phyloP scores from a whole-genome alignment of 371 early-diverging fungal species.

The Basidiobolus heterosporus region DNA sequence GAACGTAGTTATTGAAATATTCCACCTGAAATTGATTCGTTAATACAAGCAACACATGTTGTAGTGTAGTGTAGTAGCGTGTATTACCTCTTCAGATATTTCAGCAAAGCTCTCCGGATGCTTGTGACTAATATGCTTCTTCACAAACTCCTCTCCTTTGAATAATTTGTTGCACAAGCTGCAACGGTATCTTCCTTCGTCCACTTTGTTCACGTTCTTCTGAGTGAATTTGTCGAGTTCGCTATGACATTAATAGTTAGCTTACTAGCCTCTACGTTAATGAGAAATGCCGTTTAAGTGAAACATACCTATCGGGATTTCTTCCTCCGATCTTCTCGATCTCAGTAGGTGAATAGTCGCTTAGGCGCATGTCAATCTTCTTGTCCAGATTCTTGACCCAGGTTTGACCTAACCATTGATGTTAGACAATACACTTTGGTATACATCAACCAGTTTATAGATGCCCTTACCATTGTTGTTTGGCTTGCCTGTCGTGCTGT shows the following conservation, averaged over 20 bases:
- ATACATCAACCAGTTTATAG: slow-evolving; percentile 6
- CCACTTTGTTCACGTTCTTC: slow-evolving; percentile 15
- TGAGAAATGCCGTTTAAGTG: too few species aligned
- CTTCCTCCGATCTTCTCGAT: slow-evolving; percentile 61
- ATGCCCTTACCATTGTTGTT: slow-evolving; percentile 17
- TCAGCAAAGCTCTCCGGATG: slow-evolving; percentile 56
- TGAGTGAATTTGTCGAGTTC: too few species aligned
- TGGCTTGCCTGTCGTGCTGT: neutral
- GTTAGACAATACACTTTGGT: slow-evolving; percentile 2
- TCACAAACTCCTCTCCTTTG: slow-evolving; percentile 81
- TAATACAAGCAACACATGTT: too few species aligned
- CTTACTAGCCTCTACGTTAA: too few species aligned
- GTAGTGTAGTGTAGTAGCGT: too few species aligned
- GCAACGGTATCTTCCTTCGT: slow-evolving; percentile 71
- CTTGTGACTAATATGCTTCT: slow-evolving; percentile 78
- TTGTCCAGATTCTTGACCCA: slow-evolving; percentile 39
- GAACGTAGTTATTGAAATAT: slow-evolving; percentile 74
- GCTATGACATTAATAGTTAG: too few species aligned
- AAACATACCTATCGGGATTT: slow-evolving; percentile 42
- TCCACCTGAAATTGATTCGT: slow-evolving; percentile 18
- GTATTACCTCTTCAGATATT: slow-evolving; percentile 29
- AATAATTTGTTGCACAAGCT: slow-evolving; percentile 83
- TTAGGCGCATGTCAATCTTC: slow-evolving; percentile 25
- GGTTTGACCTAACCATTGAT: neutral
- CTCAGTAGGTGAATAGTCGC: slow-evolving; percentile 42